These are phyloP conservation scores for Sporobolus alterniflorus DNA, from an alignment of 202 grass and related monocot genomes.

Conservation along the genomic window DNA sequence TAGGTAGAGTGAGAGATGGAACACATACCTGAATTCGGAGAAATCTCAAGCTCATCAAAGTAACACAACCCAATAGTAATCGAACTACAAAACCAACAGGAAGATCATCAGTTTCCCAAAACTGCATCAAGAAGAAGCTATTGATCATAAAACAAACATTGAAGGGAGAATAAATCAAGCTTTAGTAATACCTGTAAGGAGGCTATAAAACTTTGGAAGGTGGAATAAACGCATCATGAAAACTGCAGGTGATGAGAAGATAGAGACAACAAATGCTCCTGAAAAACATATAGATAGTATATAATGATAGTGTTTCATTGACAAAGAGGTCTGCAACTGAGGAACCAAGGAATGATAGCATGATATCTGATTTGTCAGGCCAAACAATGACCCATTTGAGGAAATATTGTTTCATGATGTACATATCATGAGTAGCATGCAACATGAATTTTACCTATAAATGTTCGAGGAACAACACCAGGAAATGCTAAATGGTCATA, in stretches of 20 bases:
- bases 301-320: not conserved
- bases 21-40: constrained; percentile 81
- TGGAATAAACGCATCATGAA: constrained; percentile 54
- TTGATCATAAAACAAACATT: constrained; percentile 29
- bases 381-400: not conserved
- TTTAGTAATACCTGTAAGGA: constrained; percentile 64
- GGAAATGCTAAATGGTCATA: constrained; percentile 96
- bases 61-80: constrained; percentile 66
- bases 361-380: not conserved
- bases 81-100: constrained; percentile 61
- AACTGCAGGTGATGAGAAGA: constrained; percentile 66
- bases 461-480: constrained; percentile 95
- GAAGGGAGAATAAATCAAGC: constrained; percentile 19
- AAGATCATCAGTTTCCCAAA: constrained; percentile 36
- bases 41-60: constrained; percentile 66
- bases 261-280: constrained; percentile 77
- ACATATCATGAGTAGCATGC: constrained; percentile 24
- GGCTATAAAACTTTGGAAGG: constrained; percentile 76
- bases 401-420: constrained; percentile 7
- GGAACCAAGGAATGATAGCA: not conserved
- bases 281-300: constrained; percentile 20
- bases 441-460: constrained; percentile 76
- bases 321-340: not conserved
- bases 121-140: constrained; percentile 8
- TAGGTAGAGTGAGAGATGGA: not conserved